Evolutionary conservation across 106 monocot species (phyloP).

Genomic region (Dioscorea dumetorum): DNA sequence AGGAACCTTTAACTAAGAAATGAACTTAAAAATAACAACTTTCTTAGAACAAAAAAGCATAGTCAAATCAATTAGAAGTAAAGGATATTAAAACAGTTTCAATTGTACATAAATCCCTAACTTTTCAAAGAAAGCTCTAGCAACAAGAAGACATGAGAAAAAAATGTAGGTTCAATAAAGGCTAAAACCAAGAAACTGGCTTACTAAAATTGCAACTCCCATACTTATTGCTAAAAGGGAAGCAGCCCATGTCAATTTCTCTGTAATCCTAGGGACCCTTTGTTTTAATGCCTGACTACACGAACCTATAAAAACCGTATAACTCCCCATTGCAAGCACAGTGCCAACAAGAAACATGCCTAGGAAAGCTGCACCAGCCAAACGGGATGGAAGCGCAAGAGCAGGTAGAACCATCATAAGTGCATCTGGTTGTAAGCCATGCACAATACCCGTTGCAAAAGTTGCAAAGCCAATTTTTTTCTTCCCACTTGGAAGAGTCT

Average conservation of each 20-base stretch:
- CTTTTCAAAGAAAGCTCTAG: neutral
- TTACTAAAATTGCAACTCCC: conserved; percentile 76
- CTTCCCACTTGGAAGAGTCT: conserved; percentile 26
- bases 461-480: conserved; percentile 94
- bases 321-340: conserved; percentile 90
- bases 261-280: conserved; percentile 86
- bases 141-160: neutral
- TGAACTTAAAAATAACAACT: neutral
- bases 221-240: conserved; percentile 82
- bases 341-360: conserved; percentile 94
- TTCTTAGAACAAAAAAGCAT: neutral
- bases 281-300: conserved; percentile 84
- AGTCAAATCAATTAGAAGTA: neutral
- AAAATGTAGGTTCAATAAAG: conserved; percentile 40
- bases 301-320: conserved; percentile 91
- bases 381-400: conserved; percentile 82
- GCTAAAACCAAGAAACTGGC: conserved; percentile 88
- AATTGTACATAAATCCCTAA: conserved; percentile 4
- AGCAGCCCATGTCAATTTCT: conserved; percentile 95
- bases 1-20: neutral
- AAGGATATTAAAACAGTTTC: neutral
- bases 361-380: conserved; percentile 89
- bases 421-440: conserved; percentile 91
- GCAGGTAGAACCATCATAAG: conserved; percentile 94
- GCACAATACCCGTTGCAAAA: conserved; percentile 92